Base-by-base conservation (phyloP, 495 filamentous ascomycete genomes). In the Lasiosphaeriaceae sp. region DNA sequence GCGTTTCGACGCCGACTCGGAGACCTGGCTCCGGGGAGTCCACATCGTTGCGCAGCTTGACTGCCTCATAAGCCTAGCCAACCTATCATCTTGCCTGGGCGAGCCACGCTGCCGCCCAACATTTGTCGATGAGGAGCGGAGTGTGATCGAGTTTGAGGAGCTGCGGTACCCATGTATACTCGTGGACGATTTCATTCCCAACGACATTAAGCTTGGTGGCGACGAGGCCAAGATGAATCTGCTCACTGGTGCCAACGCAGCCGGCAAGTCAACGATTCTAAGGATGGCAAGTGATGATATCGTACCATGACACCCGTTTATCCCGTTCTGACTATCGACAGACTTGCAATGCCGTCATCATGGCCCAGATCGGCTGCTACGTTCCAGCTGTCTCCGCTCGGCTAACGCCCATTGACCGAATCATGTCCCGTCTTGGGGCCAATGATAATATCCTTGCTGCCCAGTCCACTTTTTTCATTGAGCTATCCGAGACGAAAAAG, bases 391-490 rank as follows among this genome's bases (percentile, higher is more conserved):
- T 78, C 29, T 89, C 90, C 6, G 94, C 94, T 11, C 83, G 79
- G 16, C 75, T 99, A 26, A 97, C 95, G 1, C 92, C 94, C 0
- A 80, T 93, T 31, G 95, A 99, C 69, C 89, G 94, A 43, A 97
- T 99, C 78, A 99, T 99, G 95, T 96, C 92, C 5, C 92, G 95
- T 23, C 88, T 99, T 0, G 95, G 95, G 11, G 95, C 95, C 48
- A 96, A 97, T 66, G 94, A 99, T 80, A 96, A 97, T 72, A 97
- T 99, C 70, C 96, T 99, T 67, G 95, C 93, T 22, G 90, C 93
- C 2, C 95, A 99, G 73, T 92, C 87, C 23, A 99, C 94, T 26
- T 99, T 99, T 82, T 97, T 99, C 69, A 92, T 99, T 47, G 94
- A 99, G 71, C 80, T 99, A 4, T 89, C 92, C 4, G 95, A 99